Conservation (phyloP, 352 stramenopile species). For the Phytophthora megakarya region DNA sequence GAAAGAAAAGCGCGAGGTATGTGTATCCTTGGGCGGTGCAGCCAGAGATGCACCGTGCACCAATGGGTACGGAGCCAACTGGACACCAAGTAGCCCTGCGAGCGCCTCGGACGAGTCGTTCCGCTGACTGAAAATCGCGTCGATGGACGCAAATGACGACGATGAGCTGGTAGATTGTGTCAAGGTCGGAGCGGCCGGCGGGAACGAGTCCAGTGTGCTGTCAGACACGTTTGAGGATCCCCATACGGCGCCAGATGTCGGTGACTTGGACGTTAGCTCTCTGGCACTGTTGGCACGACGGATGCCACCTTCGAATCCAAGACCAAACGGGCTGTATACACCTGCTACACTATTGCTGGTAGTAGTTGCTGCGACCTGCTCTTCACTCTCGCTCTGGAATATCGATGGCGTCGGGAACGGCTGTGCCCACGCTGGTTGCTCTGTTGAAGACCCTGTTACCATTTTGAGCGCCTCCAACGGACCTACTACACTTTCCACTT, state of each 20-base stretch:
- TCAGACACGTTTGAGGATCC: slow-evolving; percentile 25
- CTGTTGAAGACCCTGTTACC: slow-evolving; percentile 57
- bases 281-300: slow-evolving; percentile 36
- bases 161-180: slow-evolving; percentile 32
- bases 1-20: slow-evolving; percentile 83
- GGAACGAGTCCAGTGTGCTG: slow-evolving; percentile 21
- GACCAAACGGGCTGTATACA: slow-evolving; percentile 76
- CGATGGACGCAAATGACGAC: slow-evolving; percentile 81
- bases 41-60: slow-evolving; percentile 39
- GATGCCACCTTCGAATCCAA: slow-evolving; percentile 75
- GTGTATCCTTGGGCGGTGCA: slow-evolving; percentile 42
- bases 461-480: slow-evolving; percentile 77
- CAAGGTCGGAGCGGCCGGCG: slow-evolving; percentile 13
- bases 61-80: slow-evolving; percentile 55
- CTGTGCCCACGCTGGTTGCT: slow-evolving; percentile 71
- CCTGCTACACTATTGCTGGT: slow-evolving; percentile 18
- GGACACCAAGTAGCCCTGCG: slow-evolving; percentile 63
- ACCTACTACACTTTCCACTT: slow-evolving; percentile 46
- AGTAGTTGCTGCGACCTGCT: slow-evolving; percentile 4
- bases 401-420: slow-evolving; percentile 64
- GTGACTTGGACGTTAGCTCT: slow-evolving; percentile 25
- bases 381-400: slow-evolving; percentile 44
- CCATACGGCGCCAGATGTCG: slow-evolving; percentile 32
- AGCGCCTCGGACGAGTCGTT: slow-evolving; percentile 77
- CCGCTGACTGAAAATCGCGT: slow-evolving; percentile 81